These are phyloP conservation scores for Sungouiella thailandica DNA, from an alignment of 805 yeast species.

Conservation along the genomic window DNA sequence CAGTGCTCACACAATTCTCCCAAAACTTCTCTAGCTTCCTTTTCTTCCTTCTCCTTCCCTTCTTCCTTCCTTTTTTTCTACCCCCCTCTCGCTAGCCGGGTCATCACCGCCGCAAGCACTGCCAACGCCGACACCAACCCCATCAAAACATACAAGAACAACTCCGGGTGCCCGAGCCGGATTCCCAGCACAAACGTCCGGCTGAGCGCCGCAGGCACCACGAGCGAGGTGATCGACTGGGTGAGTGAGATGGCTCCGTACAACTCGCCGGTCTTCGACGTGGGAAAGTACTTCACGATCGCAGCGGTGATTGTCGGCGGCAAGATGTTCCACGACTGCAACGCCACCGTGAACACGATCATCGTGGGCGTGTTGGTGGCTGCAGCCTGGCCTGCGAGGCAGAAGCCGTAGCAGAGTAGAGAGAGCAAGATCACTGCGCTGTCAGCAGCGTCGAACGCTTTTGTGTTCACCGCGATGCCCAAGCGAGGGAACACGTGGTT, in stretches of 20 bases:
- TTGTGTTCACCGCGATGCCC: neutral
- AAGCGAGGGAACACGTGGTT: neutral
- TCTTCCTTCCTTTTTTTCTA: too few species aligned
- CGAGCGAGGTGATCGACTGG: neutral
- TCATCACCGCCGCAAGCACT: too few species aligned
- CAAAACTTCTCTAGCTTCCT: too few species aligned
- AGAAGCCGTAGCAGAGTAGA: neutral
- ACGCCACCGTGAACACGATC: neutral
- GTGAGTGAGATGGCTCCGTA: constrained; percentile 1
- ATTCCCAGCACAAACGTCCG: neutral
- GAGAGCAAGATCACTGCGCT: neutral
- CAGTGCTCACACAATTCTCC: too few species aligned
- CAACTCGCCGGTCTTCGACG: constrained; percentile 1
- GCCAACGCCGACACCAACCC: too few species aligned
- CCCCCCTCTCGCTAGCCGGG: too few species aligned
- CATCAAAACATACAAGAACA: too few species aligned
- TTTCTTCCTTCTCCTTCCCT: too few species aligned
- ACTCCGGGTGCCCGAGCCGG: neutral
- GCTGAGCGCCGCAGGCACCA: neutral
- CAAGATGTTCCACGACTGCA: neutral
- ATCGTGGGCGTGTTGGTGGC: neutral
- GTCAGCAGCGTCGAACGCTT: neutral
- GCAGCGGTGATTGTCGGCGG: neutral
- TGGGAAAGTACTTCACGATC: neutral
- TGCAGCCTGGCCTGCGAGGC: neutral